phyloP scores from a whole-genome alignment of 1,139 yeast genomes.

The Geotrichum carabidarum region DNA sequence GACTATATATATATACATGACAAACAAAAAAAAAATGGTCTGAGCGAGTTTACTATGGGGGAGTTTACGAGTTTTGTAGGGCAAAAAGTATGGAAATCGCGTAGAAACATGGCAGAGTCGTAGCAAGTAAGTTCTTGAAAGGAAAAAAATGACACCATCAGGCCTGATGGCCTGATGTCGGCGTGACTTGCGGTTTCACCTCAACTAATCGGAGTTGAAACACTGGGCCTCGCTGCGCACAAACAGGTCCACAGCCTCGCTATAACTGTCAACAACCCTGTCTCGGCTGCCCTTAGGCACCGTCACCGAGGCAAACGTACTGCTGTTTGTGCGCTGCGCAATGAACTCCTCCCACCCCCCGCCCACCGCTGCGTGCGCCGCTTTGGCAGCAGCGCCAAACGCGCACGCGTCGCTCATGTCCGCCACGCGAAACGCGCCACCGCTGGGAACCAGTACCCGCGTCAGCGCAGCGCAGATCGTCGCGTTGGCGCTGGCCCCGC shows the following conservation, averaged over 20 bases:
- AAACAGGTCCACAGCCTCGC: conserved; percentile 10
- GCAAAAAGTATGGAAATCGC: no score
- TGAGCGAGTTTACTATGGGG: no score
- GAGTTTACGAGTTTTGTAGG: no score
- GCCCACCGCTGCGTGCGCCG: conserved; percentile 52
- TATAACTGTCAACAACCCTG: not conserved
- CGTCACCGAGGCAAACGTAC: not conserved
- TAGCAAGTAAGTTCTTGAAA: no score
- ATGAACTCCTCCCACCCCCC: conserved; percentile 15
- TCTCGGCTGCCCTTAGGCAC: conserved; percentile 1
- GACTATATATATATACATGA: no score
- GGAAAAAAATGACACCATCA: not conserved
- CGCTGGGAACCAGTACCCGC: conserved; percentile 56
- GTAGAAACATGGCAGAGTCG: no score
- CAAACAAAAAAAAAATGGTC: no score
- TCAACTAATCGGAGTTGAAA: not conserved
- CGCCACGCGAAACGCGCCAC: conserved; percentile 59
- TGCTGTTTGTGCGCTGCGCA: conserved; percentile 5
- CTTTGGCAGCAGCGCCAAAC: conserved; percentile 87
- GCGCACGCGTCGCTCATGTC: conserved; percentile 91
- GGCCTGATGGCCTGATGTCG: not conserved
- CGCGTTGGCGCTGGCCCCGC: conserved; percentile 75
- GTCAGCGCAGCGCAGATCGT: conserved; percentile 68
- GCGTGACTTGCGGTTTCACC: not conserved
- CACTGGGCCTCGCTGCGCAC: conserved; percentile 2